Conservation (phyloP, 768 basidiomycete genomes). For the Leucocoprinus birnbaumii region DNA sequence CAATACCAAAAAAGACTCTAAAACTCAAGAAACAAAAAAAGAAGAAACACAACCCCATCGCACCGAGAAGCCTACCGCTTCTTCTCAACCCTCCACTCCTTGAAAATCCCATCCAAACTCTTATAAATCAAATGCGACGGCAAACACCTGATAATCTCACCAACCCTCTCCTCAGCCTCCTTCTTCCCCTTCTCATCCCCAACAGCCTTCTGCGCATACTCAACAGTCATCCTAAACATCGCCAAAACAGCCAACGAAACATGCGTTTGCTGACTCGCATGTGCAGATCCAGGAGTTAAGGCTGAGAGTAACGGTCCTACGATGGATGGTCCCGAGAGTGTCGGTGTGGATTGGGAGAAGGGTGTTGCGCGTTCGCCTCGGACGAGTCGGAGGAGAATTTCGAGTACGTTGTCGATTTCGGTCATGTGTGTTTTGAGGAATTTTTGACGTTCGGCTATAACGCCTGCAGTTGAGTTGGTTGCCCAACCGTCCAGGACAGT, state of each 20-base stretch:
- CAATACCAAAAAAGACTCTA: no score
- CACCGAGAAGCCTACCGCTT: constrained; percentile 38
- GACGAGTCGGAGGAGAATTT: constrained; percentile 89
- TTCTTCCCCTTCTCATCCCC: constrained; percentile 60
- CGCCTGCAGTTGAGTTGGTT: constrained; percentile 76
- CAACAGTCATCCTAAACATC: constrained; percentile 80
- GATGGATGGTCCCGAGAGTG: constrained; percentile 58
- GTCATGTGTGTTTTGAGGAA: constrained; percentile 89
- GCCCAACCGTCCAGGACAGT: constrained; percentile 91
- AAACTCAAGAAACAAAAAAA: neutral
- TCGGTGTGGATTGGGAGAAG: constrained; percentile 59
- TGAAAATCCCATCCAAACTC: constrained; percentile 92
- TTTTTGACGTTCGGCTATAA: constrained; percentile 71
- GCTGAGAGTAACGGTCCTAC: constrained; percentile 72
- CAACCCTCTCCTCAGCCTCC: constrained; percentile 74
- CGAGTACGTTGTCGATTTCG: constrained; percentile 84
- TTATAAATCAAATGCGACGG: constrained; percentile 88
- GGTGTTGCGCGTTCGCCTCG: constrained; percentile 83
- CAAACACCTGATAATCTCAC: constrained; percentile 87
- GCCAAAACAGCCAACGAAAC: constrained; percentile 92
- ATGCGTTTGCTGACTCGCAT: constrained; percentile 89
- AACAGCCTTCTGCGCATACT: constrained; percentile 72
- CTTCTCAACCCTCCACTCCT: constrained; percentile 86
- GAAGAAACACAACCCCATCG: neutral
- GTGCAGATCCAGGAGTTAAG: constrained; percentile 71